Percentiles rank a stretch among this genome's conserved stretches.
Conservation (phyloP, 2,329 filamentous ascomycete genomes). For the Fusarium acutatum region DNA sequence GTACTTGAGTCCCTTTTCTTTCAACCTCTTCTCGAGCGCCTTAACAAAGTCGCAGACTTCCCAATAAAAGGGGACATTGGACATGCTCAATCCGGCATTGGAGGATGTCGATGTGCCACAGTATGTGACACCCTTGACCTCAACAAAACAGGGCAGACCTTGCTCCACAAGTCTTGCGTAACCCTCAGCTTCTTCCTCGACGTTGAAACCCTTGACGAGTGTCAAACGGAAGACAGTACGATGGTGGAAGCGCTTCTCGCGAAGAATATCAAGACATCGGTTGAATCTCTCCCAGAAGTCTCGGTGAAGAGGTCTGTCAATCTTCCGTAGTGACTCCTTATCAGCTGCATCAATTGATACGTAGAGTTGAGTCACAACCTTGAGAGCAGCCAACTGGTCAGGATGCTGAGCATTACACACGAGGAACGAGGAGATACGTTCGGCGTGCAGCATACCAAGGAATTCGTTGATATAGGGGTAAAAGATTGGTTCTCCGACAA, state of each 20-base stretch:
- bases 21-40: slow-evolving; percentile 75
- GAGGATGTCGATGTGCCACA: slow-evolving; percentile 89
- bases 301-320: slow-evolving; percentile 90
- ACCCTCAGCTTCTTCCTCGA: slow-evolving; percentile 90
- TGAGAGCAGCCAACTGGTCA: slow-evolving; percentile 82
- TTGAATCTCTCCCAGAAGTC: slow-evolving; percentile 99
- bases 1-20: slow-evolving; percentile 77
- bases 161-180: slow-evolving; percentile 90
- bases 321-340: slow-evolving; percentile 83
- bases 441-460: slow-evolving; percentile 79
- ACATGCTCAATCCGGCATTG: slow-evolving; percentile 90
- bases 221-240: slow-evolving; percentile 95
- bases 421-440: slow-evolving; percentile 91
- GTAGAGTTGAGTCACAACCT: slow-evolving; percentile 93
- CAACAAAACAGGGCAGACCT: slow-evolving; percentile 89
- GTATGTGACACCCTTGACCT: slow-evolving; percentile 97
- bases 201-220: slow-evolving; percentile 97
- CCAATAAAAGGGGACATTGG: slow-evolving; percentile 95
- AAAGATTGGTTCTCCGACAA: slow-evolving; percentile 98
- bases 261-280: slow-evolving; percentile 87
- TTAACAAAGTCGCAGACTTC: slow-evolving; percentile 86
- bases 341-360: slow-evolving; percentile 96
- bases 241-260: slow-evolving; percentile 83
- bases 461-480: slow-evolving; percentile 98
- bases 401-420: slow-evolving; percentile 98